A percentile compares a stretch with the other conserved stretches of the same genome.
These are phyloP conservation scores for Fusarium decemcellulare DNA, from an alignment of 2,329 filamentous ascomycete genomes.

Conservation along the genomic window DNA sequence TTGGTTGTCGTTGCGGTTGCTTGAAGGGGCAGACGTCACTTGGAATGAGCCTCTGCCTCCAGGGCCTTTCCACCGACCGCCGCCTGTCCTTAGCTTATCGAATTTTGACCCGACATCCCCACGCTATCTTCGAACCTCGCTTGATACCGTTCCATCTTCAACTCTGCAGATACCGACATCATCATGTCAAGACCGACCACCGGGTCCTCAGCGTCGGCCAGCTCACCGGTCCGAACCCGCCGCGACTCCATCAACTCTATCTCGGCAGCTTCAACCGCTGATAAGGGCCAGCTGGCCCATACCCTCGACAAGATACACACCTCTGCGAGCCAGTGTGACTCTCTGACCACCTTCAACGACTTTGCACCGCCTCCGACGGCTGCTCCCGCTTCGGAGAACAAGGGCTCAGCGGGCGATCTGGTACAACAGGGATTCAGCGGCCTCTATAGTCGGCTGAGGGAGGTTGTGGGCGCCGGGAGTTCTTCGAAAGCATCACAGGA, in stretches of 20 bases:
- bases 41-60: slow-evolving; percentile 19
- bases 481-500: slow-evolving; percentile 54
- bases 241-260: slow-evolving; percentile 59
- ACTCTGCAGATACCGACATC: slow-evolving; percentile 9
- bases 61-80: slow-evolving; percentile 12
- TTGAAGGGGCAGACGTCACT: slow-evolving; percentile 31
- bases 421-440: slow-evolving; percentile 91
- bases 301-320: slow-evolving; percentile 90
- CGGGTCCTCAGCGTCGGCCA: slow-evolving; percentile 48
- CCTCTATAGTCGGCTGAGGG: slow-evolving; percentile 87
- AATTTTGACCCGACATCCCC: slow-evolving; percentile 6
- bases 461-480: slow-evolving; percentile 81
- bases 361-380: slow-evolving; percentile 80
- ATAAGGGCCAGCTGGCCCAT: slow-evolving; percentile 82
- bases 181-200: slow-evolving; percentile 48
- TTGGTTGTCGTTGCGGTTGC: slow-evolving; percentile 27
- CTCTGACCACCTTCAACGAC: slow-evolving; percentile 94
- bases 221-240: slow-evolving; percentile 53
- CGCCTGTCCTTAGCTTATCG: not conserved
- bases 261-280: slow-evolving; percentile 59
- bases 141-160: not conserved
- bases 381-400: slow-evolving; percentile 73
- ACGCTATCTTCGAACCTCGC: not conserved
- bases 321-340: slow-evolving; percentile 86
- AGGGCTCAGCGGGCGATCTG: slow-evolving; percentile 78